Conservation (phyloP, 148 eudicot genomes). For the Silene uniflora region DNA sequence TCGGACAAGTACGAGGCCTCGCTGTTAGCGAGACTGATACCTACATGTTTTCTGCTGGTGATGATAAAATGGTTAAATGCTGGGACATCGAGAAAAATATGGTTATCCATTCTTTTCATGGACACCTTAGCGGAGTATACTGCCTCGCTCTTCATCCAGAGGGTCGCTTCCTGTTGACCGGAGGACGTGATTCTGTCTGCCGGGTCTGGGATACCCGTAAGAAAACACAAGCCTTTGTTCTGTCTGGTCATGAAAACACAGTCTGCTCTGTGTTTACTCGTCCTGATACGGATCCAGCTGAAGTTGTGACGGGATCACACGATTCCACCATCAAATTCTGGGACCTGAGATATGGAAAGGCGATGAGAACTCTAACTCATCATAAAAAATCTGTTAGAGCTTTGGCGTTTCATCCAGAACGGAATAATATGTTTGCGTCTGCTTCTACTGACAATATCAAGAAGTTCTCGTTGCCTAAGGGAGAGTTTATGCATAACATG, state of each 20-base stretch:
- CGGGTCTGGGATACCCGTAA: constrained; percentile 98
- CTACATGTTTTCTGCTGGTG: constrained; percentile 99
- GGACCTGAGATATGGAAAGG: constrained; percentile 89
- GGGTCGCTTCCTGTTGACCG: constrained; percentile 57
- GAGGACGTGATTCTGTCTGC: constrained; percentile 99
- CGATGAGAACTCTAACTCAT: constrained; percentile 86
- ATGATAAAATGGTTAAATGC: constrained; percentile 97
- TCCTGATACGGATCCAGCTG: constrained; percentile 87
- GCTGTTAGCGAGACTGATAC: constrained; percentile 90
- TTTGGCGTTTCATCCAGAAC: constrained; percentile 85
- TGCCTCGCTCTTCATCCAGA: constrained; percentile 95
- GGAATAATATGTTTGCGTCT: constrained; percentile 95
- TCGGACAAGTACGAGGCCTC: constrained; percentile 98
- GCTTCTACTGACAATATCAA: constrained; percentile 97
- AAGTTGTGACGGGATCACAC: constrained; percentile 94
- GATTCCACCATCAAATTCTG: constrained; percentile 91
- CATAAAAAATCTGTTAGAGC: constrained; percentile 97
- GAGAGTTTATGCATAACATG: constrained; percentile 99
- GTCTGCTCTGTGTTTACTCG: constrained; percentile 98
- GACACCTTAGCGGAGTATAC: constrained; percentile 96
- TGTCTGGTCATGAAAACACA: constrained; percentile 91
- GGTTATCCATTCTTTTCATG: constrained; percentile 96
- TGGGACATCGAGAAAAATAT: constrained; percentile 99
- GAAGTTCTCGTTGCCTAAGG: constrained; percentile 82
- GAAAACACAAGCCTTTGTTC: constrained; percentile 84